A percentile compares a stretch with the other conserved stretches of the same genome.
These are phyloP conservation scores for Nicotiana otophora DNA, from an alignment of 257 asterid genomes.

Conservation along the genomic window DNA sequence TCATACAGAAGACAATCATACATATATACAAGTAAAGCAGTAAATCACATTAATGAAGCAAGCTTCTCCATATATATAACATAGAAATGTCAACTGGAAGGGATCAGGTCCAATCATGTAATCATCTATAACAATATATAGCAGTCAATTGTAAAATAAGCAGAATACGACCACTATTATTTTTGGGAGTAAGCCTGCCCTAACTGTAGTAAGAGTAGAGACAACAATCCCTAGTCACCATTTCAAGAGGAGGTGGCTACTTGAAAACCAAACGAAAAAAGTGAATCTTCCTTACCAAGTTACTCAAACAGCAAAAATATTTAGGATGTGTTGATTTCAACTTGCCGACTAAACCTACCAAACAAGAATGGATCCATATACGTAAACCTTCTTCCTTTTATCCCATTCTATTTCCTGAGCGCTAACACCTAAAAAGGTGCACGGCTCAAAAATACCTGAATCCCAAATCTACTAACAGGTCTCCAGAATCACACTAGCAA, in stretches of 20 bases:
- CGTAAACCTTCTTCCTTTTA: not conserved
- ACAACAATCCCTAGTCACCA: not conserved
- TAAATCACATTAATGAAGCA: not conserved
- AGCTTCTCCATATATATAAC: not conserved
- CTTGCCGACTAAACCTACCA: not conserved
- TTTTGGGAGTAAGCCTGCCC: conserved; percentile 6
- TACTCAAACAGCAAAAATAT: not conserved
- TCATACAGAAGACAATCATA: not conserved
- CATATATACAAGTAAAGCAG: not conserved
- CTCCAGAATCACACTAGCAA: not conserved
- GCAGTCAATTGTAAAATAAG: not conserved
- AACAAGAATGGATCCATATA: not conserved
- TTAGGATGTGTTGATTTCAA: not conserved
- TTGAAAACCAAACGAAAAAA: not conserved
- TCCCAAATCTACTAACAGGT: too few relatives aligned
- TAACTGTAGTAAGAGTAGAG: not conserved
- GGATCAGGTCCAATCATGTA: not conserved
- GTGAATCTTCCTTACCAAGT: not conserved
- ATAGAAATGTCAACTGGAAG: not conserved
- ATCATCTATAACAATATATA: not conserved
- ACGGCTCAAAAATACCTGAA: not conserved
- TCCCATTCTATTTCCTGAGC: not conserved
- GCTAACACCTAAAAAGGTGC: not conserved
- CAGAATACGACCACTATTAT: not conserved
- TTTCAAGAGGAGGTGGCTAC: not conserved